Percentiles rank a stretch among this genome's conserved stretches.
Evolutionary conservation across 129 eudicot species (phyloP).

Genomic region (Sambucus nigra): DNA sequence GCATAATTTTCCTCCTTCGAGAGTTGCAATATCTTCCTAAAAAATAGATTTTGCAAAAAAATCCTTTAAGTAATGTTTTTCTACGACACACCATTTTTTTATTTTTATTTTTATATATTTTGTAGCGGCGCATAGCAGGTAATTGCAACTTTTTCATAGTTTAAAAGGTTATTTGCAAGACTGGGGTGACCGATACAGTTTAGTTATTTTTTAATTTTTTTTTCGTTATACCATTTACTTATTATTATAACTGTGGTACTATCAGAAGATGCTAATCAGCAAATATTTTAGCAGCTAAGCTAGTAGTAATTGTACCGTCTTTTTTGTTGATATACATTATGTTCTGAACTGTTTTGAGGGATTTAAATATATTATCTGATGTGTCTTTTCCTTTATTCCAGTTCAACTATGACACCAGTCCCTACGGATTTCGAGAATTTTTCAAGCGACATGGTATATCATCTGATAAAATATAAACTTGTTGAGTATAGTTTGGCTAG

Average conservation of each 20-base stretch:
- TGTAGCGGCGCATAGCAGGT: too few relatives aligned
- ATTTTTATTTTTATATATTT: too few relatives aligned
- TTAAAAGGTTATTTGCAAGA: too few relatives aligned
- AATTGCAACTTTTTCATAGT: too few relatives aligned
- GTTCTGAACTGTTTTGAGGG: not conserved
- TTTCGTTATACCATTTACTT: not conserved
- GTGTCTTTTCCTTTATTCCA: conserved; percentile 15
- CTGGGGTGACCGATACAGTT: too few relatives aligned
- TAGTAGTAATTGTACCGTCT: not conserved
- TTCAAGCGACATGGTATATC: conserved; percentile 69
- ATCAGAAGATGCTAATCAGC: not conserved
- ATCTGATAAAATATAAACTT: conserved; percentile 29
- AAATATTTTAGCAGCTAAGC: not conserved
- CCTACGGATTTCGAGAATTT: conserved; percentile 82
- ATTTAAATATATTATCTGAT: not conserved
- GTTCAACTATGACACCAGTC: conserved; percentile 74
- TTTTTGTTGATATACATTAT: not conserved
- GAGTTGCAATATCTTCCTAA: too few relatives aligned
- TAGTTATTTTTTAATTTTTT: not conserved
- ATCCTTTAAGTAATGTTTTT: too few relatives aligned
- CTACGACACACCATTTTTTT: not conserved
- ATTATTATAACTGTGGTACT: not conserved
- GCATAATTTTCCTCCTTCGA: too few relatives aligned
- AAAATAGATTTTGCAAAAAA: too few relatives aligned
- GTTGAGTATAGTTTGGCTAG: not conserved